These are phyloP conservation scores for Backusella tuberculispora DNA, from an alignment of 192 early-diverging fungal species.

Conservation along the genomic window DNA sequence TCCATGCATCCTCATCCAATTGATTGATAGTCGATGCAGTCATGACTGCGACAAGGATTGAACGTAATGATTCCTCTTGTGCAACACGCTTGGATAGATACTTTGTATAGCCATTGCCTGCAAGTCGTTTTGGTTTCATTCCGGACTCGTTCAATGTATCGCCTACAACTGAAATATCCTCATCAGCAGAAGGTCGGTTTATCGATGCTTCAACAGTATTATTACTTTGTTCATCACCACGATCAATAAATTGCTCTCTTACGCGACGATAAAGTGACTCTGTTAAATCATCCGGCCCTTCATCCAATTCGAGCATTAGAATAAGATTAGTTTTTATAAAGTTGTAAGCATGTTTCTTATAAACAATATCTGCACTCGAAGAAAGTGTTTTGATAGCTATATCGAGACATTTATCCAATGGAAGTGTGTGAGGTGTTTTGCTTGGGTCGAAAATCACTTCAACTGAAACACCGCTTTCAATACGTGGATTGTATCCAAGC, in stretches of 20 bases:
- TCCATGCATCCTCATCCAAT: slow-evolving; percentile 63
- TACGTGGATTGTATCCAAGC: slow-evolving; percentile 47
- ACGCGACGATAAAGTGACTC: slow-evolving; percentile 45
- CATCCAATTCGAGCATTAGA: slow-evolving; percentile 68
- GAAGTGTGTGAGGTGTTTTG: slow-evolving; percentile 51
- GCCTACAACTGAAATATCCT: slow-evolving; percentile 48
- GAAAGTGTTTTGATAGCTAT: slow-evolving; percentile 60
- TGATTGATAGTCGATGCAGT: slow-evolving; percentile 61
- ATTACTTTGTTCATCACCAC: not conserved
- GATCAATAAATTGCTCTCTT: slow-evolving; percentile 31
- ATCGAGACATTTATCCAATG: slow-evolving; percentile 62
- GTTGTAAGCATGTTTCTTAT: slow-evolving; percentile 65
- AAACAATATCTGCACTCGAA: slow-evolving; percentile 51
- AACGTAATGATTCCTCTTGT: slow-evolving; percentile 66
- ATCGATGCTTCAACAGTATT: not conserved
- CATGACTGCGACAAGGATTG: slow-evolving; percentile 68
- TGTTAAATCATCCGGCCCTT: slow-evolving; percentile 50
- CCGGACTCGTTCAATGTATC: slow-evolving; percentile 19
- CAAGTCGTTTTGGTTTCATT: slow-evolving; percentile 36
- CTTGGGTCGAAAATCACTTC: slow-evolving; percentile 61
- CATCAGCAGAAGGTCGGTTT: slow-evolving; percentile 38
- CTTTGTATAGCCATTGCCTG: slow-evolving; percentile 34
- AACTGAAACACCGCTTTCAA: slow-evolving; percentile 61
- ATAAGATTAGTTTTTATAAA: slow-evolving; percentile 71
- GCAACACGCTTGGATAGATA: slow-evolving; percentile 54